Evolutionary conservation across 23 red algal genomes (phyloP), one percentile per base, ranked within the genome.

Genomic region (Chondrus crispus): DNA sequence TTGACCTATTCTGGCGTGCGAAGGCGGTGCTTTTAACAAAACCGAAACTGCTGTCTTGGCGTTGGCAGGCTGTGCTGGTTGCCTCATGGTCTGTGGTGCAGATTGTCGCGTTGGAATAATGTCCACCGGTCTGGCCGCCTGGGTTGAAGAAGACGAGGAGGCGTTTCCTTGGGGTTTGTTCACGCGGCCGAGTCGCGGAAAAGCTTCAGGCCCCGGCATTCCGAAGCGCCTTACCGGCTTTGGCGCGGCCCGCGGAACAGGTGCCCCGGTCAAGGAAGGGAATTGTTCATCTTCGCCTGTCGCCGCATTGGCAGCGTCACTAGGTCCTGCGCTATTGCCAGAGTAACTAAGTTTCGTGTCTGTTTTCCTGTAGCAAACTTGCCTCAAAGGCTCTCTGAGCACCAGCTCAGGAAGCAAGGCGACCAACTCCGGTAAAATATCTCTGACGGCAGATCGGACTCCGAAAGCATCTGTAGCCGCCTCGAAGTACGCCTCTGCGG

Each of bases 351-450:
- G 35, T 13, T 76, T 76, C 18, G 89, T 82, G 60, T 84, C 62
- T 37, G 89, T 92, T 77, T 77, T 70, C 38, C 77, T 75, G 10
- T 83, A 40, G 44, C 89, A 92, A 36, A 84, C 37, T 38, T 73
- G 57, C 18, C 82, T 32, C 43, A 92, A 46, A 36, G 89, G 89
- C 41, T 84, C 79, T 44, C 89, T 37, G 16, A 92, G 66, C 20
- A 84, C 48, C 4, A 62, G 77, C 43, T 51, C 74, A 14, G 92
- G 92, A 28, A 94, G 62, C n/a, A 94, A 49, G 0, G 92, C 70
- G 9, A 87, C 92, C 51, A 94, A 44, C 53, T 94, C 92, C 18
- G 92, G 92, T 2, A 94, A 75, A 53, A 88, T 88, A 47, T 87
- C 72, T 35, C 92, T 51, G 22, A 94, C 82, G 16, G 92, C 92